Percentiles rank a stretch among this genome's conserved stretches.
Conservation (phyloP, 2,329 filamentous ascomycete species). For the Paramyrothecium sp. region DNA sequence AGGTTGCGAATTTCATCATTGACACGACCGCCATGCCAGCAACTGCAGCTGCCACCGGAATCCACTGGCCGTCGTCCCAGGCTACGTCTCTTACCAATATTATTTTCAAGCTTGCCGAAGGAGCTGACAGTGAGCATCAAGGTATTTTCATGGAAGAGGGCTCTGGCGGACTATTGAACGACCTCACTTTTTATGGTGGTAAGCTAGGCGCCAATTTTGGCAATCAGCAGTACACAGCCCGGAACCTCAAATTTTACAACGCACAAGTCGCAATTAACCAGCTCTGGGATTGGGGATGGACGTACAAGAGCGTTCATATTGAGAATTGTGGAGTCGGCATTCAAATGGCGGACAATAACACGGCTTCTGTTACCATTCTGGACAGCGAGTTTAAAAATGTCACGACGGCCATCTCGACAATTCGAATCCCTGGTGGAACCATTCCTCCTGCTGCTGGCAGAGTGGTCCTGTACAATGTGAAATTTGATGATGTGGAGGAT, state of each 20-base stretch:
- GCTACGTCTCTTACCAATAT: constrained; percentile 60
- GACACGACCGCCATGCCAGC: constrained; percentile 51
- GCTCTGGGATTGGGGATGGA: constrained; percentile 77
- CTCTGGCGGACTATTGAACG: constrained; percentile 65
- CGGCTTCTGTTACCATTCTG: constrained; percentile 73
- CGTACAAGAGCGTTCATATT: constrained; percentile 65
- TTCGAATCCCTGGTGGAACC: constrained; percentile 31
- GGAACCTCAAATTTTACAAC: constrained; percentile 65
- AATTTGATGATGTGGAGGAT: constrained; percentile 32
- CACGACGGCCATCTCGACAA: constrained; percentile 65
- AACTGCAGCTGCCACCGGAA: constrained; percentile 43
- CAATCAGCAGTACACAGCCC: constrained; percentile 71
- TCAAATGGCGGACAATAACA: constrained; percentile 59
- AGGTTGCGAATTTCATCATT: constrained; percentile 56
- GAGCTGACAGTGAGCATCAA: constrained; percentile 45
- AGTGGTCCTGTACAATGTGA: constrained; percentile 48
- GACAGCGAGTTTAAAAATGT: constrained; percentile 72
- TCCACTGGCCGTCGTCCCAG: constrained; percentile 70
- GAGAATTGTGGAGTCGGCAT: constrained; percentile 64
- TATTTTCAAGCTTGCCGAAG: constrained; percentile 48
- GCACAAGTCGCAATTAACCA: constrained; percentile 67
- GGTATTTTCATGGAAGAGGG: constrained; percentile 65
- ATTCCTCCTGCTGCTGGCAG: constrained; percentile 34
- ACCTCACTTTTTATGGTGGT: constrained; percentile 70
- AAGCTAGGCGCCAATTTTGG: constrained; percentile 55